Evolutionary conservation across 306 rosid species (phyloP), one percentile per base, ranked within the genome.

Genomic region (Sphenostylis stenocarpa): DNA sequence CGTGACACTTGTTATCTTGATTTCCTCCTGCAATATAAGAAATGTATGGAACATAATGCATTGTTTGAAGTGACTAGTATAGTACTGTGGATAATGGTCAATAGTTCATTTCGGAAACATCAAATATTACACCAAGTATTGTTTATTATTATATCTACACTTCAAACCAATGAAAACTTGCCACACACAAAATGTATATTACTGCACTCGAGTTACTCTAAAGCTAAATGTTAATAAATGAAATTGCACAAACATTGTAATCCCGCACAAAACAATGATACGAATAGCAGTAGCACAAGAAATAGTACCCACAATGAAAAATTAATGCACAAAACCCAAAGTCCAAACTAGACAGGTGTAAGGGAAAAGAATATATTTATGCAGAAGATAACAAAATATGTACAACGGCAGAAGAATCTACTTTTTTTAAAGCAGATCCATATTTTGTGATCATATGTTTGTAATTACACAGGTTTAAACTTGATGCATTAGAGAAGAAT

Each of bases 1-100:
- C 9, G 92, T 83, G 71, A 92, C 88, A 72, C 86, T 76, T 38
- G 88, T 91, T 79, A 96, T 92, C 88, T 96, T 92, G 83, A 95
- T 91, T 77, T 96, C 99, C 78, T 96, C 99, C 99, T 96, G 88
- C 81, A 80, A 58, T 70, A 58, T 43, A 67, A 26, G 75, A 57
- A 19, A 76, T 4, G 64, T 34, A 44, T 49, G 52, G 48, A 73
- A 65, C 55, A 52, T 76, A 39, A 76, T 65, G 45, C 72, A 71
- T 28, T 47, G 45, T 70, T 43, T 44, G 41, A 61, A 38, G 45
- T 71, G 45, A 28, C 55, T 17, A 76, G 36, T 43, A 70, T 28
- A 36, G 49, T 36, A 38, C 9, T 17, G 36, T 70, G 53, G 57
- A 70, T 70, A 45, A 64, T 49, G 15, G 71, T 74, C 51, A 49